These are phyloP conservation scores for Cucumis variabilis DNA, from an alignment of 331 rosid species.

Conservation along the genomic window DNA sequence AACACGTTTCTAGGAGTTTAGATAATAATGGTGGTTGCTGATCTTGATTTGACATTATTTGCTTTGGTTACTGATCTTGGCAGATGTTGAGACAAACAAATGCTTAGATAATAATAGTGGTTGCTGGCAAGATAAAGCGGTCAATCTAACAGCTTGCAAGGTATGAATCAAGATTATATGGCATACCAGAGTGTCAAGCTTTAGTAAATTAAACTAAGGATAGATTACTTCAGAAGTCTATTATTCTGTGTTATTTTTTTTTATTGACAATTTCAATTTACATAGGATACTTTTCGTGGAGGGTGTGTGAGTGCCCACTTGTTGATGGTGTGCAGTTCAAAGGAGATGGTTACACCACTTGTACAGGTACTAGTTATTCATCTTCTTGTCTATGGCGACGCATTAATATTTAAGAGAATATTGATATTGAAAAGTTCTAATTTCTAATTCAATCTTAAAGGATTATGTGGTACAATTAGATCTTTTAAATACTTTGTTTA, in stretches of 20 bases:
- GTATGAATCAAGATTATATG: constrained; percentile 48
- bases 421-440: not conserved
- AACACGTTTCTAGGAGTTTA: too few relatives aligned
- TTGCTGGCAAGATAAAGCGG: constrained; percentile 88
- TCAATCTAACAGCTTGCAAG: constrained; percentile 97
- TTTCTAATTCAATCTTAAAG: not conserved
- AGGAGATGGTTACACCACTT: constrained; percentile 96
- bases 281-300: constrained; percentile 97
- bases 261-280: constrained; percentile 35
- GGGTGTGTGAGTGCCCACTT: constrained; percentile 97
- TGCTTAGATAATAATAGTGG: constrained; percentile 96
- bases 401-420: not conserved
- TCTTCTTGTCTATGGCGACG: constrained; percentile 1
- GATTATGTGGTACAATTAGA: too few relatives aligned
- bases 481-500: too few relatives aligned
- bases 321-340: constrained; percentile 98
- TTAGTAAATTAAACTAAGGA: constrained; percentile 10
- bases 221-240: not conserved
- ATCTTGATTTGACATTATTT: not conserved
- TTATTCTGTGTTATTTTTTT: not conserved
- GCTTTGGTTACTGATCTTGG: constrained; percentile 23
- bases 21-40: too few relatives aligned
- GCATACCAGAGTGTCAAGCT: constrained; percentile 20
- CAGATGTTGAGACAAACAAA: constrained; percentile 98
- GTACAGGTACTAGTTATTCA: constrained; percentile 64